Conservation (phyloP, 2,329 filamentous ascomycete genomes). For the Ilyonectria destructans region DNA sequence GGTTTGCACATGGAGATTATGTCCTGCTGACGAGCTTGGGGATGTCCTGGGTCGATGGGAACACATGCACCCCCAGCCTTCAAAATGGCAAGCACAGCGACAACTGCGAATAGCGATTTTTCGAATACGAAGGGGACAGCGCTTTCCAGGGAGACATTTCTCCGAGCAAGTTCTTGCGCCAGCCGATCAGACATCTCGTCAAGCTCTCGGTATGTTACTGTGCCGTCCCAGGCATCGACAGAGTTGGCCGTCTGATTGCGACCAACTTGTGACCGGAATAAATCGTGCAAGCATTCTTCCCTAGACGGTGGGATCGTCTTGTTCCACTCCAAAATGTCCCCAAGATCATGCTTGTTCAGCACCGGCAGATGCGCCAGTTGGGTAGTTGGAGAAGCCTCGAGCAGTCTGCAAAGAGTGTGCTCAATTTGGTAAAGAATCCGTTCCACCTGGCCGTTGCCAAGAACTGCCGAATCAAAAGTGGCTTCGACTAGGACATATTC, state of each 20-base stretch:
- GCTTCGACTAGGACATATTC: conserved; percentile 9
- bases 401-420: conserved; percentile 7
- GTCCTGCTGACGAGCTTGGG: neutral
- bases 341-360: conserved; percentile 10
- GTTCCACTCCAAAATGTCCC: conserved; percentile 13
- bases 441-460: conserved; percentile 8
- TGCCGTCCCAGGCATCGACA: conserved; percentile 14
- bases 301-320: conserved; percentile 7
- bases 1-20: conserved; percentile 13
- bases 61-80: conserved; percentile 16
- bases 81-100: conserved; percentile 19
- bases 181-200: conserved; percentile 2
- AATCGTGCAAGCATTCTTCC: conserved; percentile 15
- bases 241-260: neutral
- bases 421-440: conserved; percentile 14
- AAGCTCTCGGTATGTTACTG: conserved; percentile 8
- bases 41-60: conserved; percentile 12
- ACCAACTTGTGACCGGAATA: conserved; percentile 13
- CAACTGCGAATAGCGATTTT: conserved; percentile 19
- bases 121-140: conserved; percentile 17
- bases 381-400: conserved; percentile 13
- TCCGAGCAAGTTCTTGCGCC: neutral
- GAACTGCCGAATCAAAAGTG: conserved; percentile 11
- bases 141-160: conserved; percentile 4
- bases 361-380: conserved; percentile 6